Conservation (phyloP, 257 asterid genomes). For the Catharanthus roseus region DNA sequence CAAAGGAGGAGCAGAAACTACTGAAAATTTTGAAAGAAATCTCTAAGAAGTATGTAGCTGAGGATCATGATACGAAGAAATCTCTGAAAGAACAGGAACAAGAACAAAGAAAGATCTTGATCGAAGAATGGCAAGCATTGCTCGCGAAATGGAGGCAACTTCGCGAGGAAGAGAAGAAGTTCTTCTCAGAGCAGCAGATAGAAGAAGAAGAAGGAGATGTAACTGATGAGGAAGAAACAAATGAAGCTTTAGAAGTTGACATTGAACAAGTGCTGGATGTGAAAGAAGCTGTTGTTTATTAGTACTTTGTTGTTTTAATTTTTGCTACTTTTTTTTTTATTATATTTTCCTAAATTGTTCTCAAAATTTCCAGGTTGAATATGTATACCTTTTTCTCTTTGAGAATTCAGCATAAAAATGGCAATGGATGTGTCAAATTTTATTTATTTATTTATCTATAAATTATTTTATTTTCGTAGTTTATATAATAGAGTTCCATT, state of each 20-base stretch:
- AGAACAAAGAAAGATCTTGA: conserved; percentile 12
- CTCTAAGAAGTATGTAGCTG: conserved; percentile 22
- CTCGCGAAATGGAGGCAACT: conserved; percentile 7
- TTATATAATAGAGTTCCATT: too few species aligned
- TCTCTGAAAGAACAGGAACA: background rate
- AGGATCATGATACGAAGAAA: conserved; percentile 10
- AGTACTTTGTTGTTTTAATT: too few species aligned
- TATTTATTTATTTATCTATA: too few species aligned
- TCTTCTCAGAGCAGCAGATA: background rate
- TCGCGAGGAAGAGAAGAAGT: conserved; percentile 16
- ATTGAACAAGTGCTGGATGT: background rate
- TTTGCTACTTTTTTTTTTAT: too few species aligned
- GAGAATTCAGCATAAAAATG: background rate
- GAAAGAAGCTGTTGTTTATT: background rate
- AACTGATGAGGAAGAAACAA: background rate
- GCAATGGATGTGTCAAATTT: too few species aligned
- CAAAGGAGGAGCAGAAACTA: conserved; percentile 3
- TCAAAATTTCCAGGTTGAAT: background rate
- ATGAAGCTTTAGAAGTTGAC: background rate
- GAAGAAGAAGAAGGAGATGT: background rate
- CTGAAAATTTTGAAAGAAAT: conserved; percentile 12
- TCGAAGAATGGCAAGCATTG: conserved; percentile 20
- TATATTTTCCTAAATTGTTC: background rate
- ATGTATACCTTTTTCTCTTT: background rate
- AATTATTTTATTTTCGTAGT: too few species aligned